These are phyloP conservation scores for Glaciozyma martinii DNA, from an alignment of 768 basidiomycete genomes.

Conservation along the genomic window DNA sequence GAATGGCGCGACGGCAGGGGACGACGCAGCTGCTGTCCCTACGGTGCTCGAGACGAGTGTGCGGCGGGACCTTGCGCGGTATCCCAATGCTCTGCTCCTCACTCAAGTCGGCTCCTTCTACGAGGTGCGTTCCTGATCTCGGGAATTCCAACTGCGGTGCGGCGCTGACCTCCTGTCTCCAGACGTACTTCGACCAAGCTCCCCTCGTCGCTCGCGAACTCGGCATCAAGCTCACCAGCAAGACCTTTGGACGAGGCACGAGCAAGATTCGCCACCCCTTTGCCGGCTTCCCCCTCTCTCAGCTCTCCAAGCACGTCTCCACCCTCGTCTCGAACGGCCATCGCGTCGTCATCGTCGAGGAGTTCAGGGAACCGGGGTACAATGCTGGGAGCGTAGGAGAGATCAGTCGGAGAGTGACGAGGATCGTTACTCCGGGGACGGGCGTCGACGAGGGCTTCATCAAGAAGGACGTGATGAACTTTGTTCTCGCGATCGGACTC, in stretches of 20 bases:
- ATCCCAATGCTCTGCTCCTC: conserved; percentile 79
- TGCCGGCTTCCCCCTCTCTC: conserved; percentile 81
- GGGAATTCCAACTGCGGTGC: not conserved
- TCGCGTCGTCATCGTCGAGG: conserved; percentile 89
- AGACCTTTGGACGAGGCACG: conserved; percentile 54
- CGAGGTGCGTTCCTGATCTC: conserved; percentile 52
- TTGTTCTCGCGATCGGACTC: conserved; percentile 19
- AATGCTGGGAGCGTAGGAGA: not conserved
- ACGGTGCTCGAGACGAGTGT: conserved; percentile 62
- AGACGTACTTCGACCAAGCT: conserved; percentile 96
- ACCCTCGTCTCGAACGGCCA: conserved; percentile 70
- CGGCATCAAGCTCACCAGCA: conserved; percentile 68
- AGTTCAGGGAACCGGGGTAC: conserved; percentile 52
- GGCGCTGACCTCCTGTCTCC: conserved; percentile 15
- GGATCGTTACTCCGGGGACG: conserved; percentile 40
- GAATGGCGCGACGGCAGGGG: not conserved
- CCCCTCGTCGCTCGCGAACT: conserved; percentile 63
- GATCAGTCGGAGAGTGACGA: not conserved
- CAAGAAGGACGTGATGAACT: conserved; percentile 28
- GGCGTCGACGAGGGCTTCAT: conserved; percentile 41
- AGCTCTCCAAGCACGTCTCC: conserved; percentile 80
- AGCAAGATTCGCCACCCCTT: conserved; percentile 55
- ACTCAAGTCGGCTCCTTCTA: conserved; percentile 93
- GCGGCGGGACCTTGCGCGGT: conserved; percentile 58
- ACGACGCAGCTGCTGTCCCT: not conserved